Evolutionary conservation across 2,329 filamentous ascomycete genomes (phyloP), one percentile per base, ranked within the genome.

Genomic region (Tolypocladium inflatum): DNA sequence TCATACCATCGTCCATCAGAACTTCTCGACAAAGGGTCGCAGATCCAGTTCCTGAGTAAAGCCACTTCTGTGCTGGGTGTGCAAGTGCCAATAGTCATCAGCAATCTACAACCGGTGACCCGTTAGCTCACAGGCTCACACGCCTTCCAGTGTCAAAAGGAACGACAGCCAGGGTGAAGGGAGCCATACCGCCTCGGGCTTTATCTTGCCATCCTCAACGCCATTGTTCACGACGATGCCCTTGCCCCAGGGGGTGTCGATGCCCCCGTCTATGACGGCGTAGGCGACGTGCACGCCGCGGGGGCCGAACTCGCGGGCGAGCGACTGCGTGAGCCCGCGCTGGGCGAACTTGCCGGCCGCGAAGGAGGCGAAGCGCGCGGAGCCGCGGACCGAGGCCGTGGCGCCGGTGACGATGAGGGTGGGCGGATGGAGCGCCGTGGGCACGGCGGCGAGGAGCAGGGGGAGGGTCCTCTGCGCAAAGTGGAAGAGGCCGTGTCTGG

Each of bases 401-500:
- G 91, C 91, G 38, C 91, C 91, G 0, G 91, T 96, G 72, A 95
- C 89, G 66, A 96, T 87, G 23, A 96, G 76, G 0, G 88, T 87
- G 0, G 91, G 91, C 5, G 91, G 89, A 67, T 90, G 73, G 2
- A 65, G 76, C 0, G 81, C 71, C 50, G 76, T 73, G 0, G 71
- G 70, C 1, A 84, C 80, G 0, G 85, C 78, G 26, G 84, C 78
- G 2, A 92, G 79, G 1, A 96, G 81, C 1, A 87, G 77, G 0
- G 91, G 91, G 1, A 96, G 74, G 0, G 83, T 77, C 3, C 80
- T 78, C 70, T 93, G 86, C 1, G 89, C 84, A 71, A 96, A 96
- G 65, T 86, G 74, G 71, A 90, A 91, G 35, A 88, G 87, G 15
- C 90, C 90, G 41, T 79, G 79, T 8, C 83, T 85, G 58, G 52